Base-by-base conservation (phyloP, 352 stramenopile species). In the Globisporangium middletonii region DNA sequence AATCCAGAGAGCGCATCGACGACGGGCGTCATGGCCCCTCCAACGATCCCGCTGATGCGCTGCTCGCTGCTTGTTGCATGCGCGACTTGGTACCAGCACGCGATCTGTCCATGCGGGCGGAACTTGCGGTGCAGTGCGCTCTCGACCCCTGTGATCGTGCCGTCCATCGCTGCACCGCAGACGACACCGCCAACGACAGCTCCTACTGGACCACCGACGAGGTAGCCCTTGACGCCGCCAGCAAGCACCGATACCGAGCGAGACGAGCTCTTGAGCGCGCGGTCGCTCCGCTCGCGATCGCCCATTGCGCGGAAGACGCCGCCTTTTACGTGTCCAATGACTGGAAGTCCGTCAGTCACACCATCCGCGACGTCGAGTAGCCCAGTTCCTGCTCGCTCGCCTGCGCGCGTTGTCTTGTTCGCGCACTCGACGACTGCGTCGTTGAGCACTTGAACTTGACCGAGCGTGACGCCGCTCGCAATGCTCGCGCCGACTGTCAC, bases 301-400 rank as follows among this genome's bases (percentile, higher is more conserved):
- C 57, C 57, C 2, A 46, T 33, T 3, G 43, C 57, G 23, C 44
- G 43, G 18, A 27, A 28, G 19, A 63, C 15, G 12, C 50, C 50
- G 8, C 51, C 57, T 26, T 62, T 62, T 3, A 62, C 48, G 49
- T 62, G 57, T 3, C 57, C 49, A 19, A 62, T 41, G 30, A 62
- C 50, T 11, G 57, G 51, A 18, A 63, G 33, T 19, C 49, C 28
- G 41, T 62, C 57, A 5, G 57, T 57, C 45, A 62, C 15, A 1
- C 47, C 30, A 13, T 63, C 57, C 2, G 28, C 57, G 30, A 56
- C n/a, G n/a, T 19, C 44, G 38, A 57, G 26, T 13, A 57, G 27
- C 28, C 43, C 49, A 4, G 28, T 15, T 0, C 57, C 57, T 15
- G 49, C 49, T 12, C 23, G 37, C 23, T 45, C 48, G 4, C 57